Conservation (phyloP, 106 monocot genomes). For the Chionographis japonica region DNA sequence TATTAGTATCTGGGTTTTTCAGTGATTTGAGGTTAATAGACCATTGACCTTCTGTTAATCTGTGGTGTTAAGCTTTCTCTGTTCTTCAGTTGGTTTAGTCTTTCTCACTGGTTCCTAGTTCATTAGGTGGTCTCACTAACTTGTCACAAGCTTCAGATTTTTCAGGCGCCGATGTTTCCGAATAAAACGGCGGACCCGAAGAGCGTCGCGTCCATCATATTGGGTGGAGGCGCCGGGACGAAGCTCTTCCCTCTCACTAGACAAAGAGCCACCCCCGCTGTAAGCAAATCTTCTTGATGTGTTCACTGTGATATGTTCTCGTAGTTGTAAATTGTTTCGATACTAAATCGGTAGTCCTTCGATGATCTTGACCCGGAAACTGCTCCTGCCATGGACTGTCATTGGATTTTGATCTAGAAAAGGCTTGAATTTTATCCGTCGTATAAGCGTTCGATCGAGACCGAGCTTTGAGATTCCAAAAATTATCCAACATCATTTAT, state of each 20-base stretch:
- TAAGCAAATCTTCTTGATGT: slow-evolving; percentile 21
- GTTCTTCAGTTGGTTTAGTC: not conserved
- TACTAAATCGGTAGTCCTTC: too few relatives aligned
- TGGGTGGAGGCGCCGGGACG: slow-evolving; percentile 78
- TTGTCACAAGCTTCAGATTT: slow-evolving; percentile 20
- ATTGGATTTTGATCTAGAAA: too few relatives aligned
- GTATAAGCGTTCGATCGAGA: too few relatives aligned
- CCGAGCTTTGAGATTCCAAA: too few relatives aligned
- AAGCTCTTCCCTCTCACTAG: slow-evolving; percentile 83
- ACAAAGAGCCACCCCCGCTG: slow-evolving; percentile 84
- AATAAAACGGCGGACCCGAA: slow-evolving; percentile 53
- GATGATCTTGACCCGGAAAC: too few relatives aligned
- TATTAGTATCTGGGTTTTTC: not conserved
- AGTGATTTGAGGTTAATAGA: not conserved
- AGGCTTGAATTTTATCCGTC: too few relatives aligned
- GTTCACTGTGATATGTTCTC: too few relatives aligned
- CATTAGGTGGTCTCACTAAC: not conserved
- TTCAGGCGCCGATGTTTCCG: slow-evolving; percentile 46
- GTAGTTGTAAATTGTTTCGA: too few relatives aligned
- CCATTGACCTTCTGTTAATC: not conserved
- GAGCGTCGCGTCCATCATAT: slow-evolving; percentile 69
- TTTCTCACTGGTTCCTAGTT: not conserved
- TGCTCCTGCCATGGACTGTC: too few relatives aligned
- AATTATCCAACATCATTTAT: too few relatives aligned
- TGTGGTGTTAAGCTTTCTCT: not conserved